A percentile compares a stretch with the other conserved stretches of the same genome.
Conservation (phyloP, 768 basidiomycete genomes). For the Amanita thiersii region DNA sequence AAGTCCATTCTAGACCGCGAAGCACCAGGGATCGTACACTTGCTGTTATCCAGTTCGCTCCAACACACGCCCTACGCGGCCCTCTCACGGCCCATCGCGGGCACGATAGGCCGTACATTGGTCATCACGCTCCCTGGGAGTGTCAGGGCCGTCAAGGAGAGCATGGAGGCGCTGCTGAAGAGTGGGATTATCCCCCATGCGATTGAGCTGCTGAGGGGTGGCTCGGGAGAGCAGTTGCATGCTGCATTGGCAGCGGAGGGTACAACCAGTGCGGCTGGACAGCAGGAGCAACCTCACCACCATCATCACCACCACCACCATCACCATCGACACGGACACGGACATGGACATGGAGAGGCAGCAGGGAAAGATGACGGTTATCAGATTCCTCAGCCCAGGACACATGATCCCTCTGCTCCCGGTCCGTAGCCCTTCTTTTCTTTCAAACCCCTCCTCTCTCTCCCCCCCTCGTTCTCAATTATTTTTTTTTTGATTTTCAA, state of each 20-base stretch:
- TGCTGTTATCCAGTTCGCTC: constrained; percentile 62
- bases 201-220: constrained; percentile 64
- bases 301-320: constrained; percentile 25
- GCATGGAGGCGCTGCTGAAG: constrained; percentile 51
- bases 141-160: constrained; percentile 79
- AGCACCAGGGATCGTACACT: constrained; percentile 67
- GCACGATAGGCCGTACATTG: constrained; percentile 57
- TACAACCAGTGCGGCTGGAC: constrained; percentile 17
- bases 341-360: constrained; percentile 23
- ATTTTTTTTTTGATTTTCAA: no score
- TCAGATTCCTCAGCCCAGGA: constrained; percentile 44
- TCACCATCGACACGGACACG: constrained; percentile 25
- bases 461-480: no score
- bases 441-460: no score
- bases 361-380: no score
- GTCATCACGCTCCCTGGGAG: constrained; percentile 81
- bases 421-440: constrained; percentile 39
- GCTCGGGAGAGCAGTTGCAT: constrained; percentile 55
- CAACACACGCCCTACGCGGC: constrained; percentile 73
- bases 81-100: constrained; percentile 77
- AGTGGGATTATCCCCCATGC: constrained; percentile 60
- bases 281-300: constrained; percentile 26
- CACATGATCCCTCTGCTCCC: constrained; percentile 59
- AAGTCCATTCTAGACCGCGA: constrained; percentile 56
- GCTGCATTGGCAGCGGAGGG: constrained; percentile 28